These are phyloP conservation scores for Penicillium griseofulvum DNA, from an alignment of 2,329 filamentous ascomycete genomes.

Conservation along the genomic window DNA sequence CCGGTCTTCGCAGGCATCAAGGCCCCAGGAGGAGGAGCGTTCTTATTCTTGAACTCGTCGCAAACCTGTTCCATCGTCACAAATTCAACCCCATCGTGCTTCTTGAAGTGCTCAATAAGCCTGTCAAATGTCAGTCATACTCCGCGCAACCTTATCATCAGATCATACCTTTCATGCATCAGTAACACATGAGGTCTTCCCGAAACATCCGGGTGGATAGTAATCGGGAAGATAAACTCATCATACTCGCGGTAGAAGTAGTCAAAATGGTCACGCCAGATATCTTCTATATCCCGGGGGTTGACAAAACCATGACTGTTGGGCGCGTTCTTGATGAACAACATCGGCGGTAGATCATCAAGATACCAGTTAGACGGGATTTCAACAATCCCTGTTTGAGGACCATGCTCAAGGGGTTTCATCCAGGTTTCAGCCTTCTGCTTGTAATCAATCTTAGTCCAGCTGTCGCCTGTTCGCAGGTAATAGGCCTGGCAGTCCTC, in stretches of 20 bases:
- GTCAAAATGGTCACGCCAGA: constrained; percentile 62
- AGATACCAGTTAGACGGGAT: constrained; percentile 48
- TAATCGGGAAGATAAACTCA: constrained; percentile 74
- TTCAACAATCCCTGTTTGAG: constrained; percentile 42
- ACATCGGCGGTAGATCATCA: constrained; percentile 46
- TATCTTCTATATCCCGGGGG: constrained; percentile 55
- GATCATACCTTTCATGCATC: constrained; percentile 65
- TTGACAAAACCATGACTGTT: constrained; percentile 60
- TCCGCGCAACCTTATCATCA: neutral
- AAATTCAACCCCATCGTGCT: constrained; percentile 29
- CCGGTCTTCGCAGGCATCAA: constrained; percentile 22
- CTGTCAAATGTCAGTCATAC: constrained; percentile 10
- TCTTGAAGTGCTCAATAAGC: constrained; percentile 30
- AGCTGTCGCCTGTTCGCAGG: constrained; percentile 43
- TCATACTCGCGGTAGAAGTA: constrained; percentile 75
- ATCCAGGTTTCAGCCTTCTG: constrained; percentile 45
- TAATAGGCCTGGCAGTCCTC: constrained; percentile 48
- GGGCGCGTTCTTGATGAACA: constrained; percentile 45
- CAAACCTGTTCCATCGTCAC: constrained; percentile 30
- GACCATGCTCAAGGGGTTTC: constrained; percentile 49
- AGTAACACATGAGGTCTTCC: constrained; percentile 69
- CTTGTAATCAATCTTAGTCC: constrained; percentile 45
- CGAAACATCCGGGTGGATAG: constrained; percentile 70
- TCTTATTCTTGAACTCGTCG: constrained; percentile 27
- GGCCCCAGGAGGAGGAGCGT: constrained; percentile 20